Percentiles rank a stretch among this genome's conserved stretches.
phyloP scores from a whole-genome alignment of 768 basidiomycete genomes.

The Filobasidium wieringae region DNA sequence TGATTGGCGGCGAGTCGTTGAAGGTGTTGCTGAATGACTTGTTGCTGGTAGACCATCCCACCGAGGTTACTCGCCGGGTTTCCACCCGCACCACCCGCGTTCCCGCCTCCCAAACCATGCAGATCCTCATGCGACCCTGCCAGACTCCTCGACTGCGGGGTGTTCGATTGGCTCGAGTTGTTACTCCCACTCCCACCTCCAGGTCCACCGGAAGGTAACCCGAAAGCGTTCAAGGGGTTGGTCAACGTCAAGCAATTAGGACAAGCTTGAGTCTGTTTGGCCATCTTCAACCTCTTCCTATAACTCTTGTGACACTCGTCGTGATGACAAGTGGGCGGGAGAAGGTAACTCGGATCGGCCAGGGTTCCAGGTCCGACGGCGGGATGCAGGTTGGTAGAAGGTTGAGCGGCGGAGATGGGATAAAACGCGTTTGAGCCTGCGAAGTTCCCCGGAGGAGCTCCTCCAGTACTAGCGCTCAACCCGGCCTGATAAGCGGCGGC shows the following conservation, averaged over 20 bases:
- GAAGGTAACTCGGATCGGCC: conserved; percentile 39
- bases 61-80: not conserved
- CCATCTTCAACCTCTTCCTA: conserved; percentile 40
- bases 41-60: conserved; percentile 14
- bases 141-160: conserved; percentile 30
- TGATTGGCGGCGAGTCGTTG: conserved; percentile 16
- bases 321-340: conserved; percentile 42
- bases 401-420: conserved; percentile 35
- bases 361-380: conserved; percentile 38
- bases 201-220: conserved; percentile 16
- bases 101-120: conserved; percentile 20
- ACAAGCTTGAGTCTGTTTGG: conserved; percentile 38
- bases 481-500: not conserved
- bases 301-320: conserved; percentile 44
- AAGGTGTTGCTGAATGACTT: conserved; percentile 16
- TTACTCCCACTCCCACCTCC: conserved; percentile 21
- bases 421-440: conserved; percentile 34
- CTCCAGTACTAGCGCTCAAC: not conserved
- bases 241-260: conserved; percentile 32
- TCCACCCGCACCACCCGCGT: conserved; percentile 7
- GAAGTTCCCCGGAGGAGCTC: not conserved
- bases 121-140: conserved; percentile 31
- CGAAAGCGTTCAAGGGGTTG: conserved; percentile 4
- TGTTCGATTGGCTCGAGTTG: conserved; percentile 31
- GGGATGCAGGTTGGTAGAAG: conserved; percentile 32